Percentiles rank a stretch among this genome's conserved stretches.
Evolutionary conservation across 2,329 filamentous ascomycete species (phyloP).

Genomic region (Ophiognomonia clavigignenti-juglandacearum): DNA sequence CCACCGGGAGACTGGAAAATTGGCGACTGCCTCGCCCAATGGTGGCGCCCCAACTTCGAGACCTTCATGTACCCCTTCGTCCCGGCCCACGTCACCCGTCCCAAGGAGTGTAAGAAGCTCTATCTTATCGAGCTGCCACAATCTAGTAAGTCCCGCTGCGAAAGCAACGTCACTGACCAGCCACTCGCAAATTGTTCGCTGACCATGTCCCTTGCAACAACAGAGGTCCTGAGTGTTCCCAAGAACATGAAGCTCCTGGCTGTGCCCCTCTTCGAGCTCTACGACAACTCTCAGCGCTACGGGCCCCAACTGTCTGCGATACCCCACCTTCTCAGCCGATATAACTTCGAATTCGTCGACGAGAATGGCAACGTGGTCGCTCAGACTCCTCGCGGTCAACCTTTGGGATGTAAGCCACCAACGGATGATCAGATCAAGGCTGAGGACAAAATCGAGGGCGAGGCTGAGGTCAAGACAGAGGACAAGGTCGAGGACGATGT

Average conservation of each 20-base stretch:
- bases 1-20: constrained; percentile 87
- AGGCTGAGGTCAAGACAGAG: no score
- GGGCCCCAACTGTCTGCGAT: constrained; percentile 95
- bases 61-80: constrained; percentile 99
- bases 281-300: constrained; percentile 93
- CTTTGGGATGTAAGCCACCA: no score
- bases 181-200: neutral
- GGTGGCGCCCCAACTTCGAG: constrained; percentile 99
- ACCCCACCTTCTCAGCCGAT: constrained; percentile 86
- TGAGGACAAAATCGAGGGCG: no score
- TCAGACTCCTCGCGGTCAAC: constrained; percentile 68
- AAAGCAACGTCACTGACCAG: no score
- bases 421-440: no score
- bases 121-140: constrained; percentile 94
- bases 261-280: constrained; percentile 94
- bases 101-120: constrained; percentile 98
- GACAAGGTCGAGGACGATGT: constrained; percentile 61
- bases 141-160: constrained; percentile 59
- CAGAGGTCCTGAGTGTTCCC: constrained; percentile 90
- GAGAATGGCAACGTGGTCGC: constrained; percentile 86
- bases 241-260: constrained; percentile 99
- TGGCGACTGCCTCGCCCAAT: constrained; percentile 91
- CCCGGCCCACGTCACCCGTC: constrained; percentile 88
- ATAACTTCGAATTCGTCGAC: constrained; percentile 97
- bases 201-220: neutral